Conservation (phyloP, 2,329 filamentous ascomycete genomes). For the Pseudogymnoascus sp. region DNA sequence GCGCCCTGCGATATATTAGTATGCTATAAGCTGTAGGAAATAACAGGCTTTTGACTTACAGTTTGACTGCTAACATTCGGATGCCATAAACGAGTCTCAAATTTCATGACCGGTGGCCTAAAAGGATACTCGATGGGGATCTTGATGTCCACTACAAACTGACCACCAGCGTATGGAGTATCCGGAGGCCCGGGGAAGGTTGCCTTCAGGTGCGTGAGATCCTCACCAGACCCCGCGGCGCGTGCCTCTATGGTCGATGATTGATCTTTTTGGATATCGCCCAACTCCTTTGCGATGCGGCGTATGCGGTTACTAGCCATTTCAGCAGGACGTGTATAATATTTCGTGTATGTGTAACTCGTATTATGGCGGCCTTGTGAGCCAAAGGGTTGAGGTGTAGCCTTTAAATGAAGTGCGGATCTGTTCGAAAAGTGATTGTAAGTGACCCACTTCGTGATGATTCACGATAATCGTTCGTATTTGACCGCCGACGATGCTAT, state of each 20-base stretch:
- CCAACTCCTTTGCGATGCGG: slow-evolving; percentile 66
- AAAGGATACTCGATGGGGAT: slow-evolving; percentile 91
- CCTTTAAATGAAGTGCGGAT: not conserved
- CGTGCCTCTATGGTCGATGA: slow-evolving; percentile 69
- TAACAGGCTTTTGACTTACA: slow-evolving; percentile 41
- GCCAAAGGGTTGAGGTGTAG: not conserved
- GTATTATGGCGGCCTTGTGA: not conserved
- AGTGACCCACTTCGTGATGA: slow-evolving; percentile 1
- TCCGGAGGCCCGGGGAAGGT: slow-evolving; percentile 81
- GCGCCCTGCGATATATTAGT: slow-evolving; percentile 57
- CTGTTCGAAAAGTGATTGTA: slow-evolving; percentile 1
- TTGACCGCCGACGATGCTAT: not conserved
- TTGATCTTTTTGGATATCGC: slow-evolving; percentile 65
- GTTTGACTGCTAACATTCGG: slow-evolving; percentile 94
- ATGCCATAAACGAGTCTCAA: slow-evolving; percentile 92
- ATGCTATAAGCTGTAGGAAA: not conserved
- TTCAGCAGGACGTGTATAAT: not conserved
- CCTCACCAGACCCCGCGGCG: slow-evolving; percentile 50
- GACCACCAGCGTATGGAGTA: slow-evolving; percentile 85
- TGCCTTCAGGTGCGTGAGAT: slow-evolving; percentile 76
- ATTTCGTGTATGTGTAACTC: not conserved
- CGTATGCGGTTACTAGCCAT: slow-evolving; percentile 30
- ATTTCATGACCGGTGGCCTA: slow-evolving; percentile 82
- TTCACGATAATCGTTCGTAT: not conserved
- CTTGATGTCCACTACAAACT: slow-evolving; percentile 72